These are phyloP conservation scores for Phytopythium vexans DNA, from an alignment of 352 stramenopile species.

Conservation along the genomic window DNA sequence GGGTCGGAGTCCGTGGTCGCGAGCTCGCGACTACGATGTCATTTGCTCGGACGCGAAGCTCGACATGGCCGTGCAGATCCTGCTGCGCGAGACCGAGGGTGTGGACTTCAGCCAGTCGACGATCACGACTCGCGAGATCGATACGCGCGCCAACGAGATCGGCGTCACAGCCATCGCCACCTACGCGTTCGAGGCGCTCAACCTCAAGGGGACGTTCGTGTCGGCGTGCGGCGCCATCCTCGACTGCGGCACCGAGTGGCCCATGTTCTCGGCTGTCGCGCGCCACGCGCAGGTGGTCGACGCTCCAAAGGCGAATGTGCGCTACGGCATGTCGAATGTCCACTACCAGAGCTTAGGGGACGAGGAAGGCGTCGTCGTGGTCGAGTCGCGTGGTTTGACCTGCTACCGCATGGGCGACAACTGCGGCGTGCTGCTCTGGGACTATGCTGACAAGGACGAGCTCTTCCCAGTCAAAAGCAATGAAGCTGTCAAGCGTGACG, in stretches of 20 bases:
- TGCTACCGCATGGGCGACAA: constrained; percentile 22
- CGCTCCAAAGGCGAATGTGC: constrained; percentile 35
- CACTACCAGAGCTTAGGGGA: constrained; percentile 23
- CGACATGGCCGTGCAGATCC: constrained; percentile 44
- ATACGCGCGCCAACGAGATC: constrained; percentile 22
- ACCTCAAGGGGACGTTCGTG: constrained; percentile 40
- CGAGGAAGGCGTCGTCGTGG: constrained; percentile 18
- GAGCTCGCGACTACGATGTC: constrained; percentile 37
- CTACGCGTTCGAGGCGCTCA: constrained; percentile 47
- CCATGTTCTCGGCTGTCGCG: constrained; percentile 31
- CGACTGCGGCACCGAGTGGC: constrained; percentile 39
- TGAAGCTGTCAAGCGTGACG: constrained; percentile 25
- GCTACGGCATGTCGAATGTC: constrained; percentile 35
- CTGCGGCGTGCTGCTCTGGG: constrained; percentile 25
- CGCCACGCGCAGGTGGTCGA: constrained; percentile 25
- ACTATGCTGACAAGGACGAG: constrained; percentile 31
- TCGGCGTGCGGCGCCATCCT: constrained; percentile 37
- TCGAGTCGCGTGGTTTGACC: constrained; percentile 21
- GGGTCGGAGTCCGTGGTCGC: constrained; percentile 28
- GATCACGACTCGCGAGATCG: constrained; percentile 30
- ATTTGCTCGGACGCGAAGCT: constrained; percentile 46
- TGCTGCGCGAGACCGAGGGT: constrained; percentile 42
- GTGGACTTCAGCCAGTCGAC: constrained; percentile 31
- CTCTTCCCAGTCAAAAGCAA: constrained; percentile 19
- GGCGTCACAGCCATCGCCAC: constrained; percentile 41